A percentile compares a stretch with the other conserved stretches of the same genome.
Evolutionary conservation across 2,329 filamentous ascomycete genomes (phyloP).

Genomic region (Thielaviopsis euricoi): DNA sequence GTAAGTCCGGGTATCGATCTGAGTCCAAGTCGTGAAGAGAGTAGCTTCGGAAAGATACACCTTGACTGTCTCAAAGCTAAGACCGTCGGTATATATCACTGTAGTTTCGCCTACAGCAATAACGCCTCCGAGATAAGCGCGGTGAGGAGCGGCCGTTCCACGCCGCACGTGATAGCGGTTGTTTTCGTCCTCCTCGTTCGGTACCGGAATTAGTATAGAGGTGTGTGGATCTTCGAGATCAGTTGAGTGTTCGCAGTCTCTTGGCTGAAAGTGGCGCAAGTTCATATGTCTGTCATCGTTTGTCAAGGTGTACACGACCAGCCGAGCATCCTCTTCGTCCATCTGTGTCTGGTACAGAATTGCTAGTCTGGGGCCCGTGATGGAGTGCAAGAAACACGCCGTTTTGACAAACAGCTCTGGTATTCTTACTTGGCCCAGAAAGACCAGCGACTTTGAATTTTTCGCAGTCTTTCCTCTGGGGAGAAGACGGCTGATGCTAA

Average conservation of each 20-base stretch:
- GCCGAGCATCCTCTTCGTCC: conserved; percentile 34
- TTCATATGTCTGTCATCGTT: conserved; percentile 39
- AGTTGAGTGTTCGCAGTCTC: conserved; percentile 37
- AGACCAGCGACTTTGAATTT: conserved; percentile 1
- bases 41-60: conserved; percentile 54
- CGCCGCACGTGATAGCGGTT: conserved; percentile 46
- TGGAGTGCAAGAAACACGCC: conserved; percentile 39
- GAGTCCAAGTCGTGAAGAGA: conserved; percentile 83
- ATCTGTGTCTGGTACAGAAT: conserved; percentile 39
- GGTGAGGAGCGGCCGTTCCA: conserved; percentile 25
- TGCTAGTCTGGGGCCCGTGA: conserved; percentile 40
- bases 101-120: conserved; percentile 66
- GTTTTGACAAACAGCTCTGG: conserved; percentile 44
- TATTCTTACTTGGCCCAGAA: conserved; percentile 37
- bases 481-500: conserved; percentile 37
- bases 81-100: conserved; percentile 71
- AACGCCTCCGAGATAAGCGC: conserved; percentile 49
- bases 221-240: conserved; percentile 38
- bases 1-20: conserved; percentile 66
- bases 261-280: conserved; percentile 38
- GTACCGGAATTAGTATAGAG: conserved; percentile 46
- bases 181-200: conserved; percentile 33
- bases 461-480: conserved; percentile 14
- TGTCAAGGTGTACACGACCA: conserved; percentile 43
- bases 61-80: conserved; percentile 49